Evolutionary conservation across 2,329 filamentous ascomycete genomes (phyloP), one percentile per base, ranked within the genome.

Genomic region (Xenoacremonium recifei): DNA sequence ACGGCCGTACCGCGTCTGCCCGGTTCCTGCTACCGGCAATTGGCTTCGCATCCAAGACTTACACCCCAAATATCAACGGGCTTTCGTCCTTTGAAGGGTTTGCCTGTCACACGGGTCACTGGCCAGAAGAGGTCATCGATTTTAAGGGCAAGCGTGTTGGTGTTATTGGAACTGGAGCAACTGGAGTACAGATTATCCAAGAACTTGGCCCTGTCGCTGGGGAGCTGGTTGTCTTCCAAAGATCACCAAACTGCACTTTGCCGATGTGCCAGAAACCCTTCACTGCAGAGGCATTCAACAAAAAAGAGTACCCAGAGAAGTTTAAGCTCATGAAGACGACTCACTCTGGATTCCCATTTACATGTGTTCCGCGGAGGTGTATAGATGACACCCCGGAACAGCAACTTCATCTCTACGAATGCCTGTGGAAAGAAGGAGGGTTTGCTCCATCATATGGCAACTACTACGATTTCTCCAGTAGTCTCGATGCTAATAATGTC

Each of bases 161-260:
- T 13, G 73, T 85, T 41, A 77, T 86, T 21, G 82, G 83, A 11
- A 85, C 80, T 0, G 82, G 82, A 2, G 77, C 81, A 0, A 79
- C 79, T 0, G 82, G 82, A 1, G 75, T 85, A 2, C 82, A 86
- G 51, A 75, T 84, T 32, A 72, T 75, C 1, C 82, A 87, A 49
- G 80, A 79, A 39, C 77, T 75, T 60, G 77, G 73, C 2, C 75
- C 75, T 3, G 57, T 69, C 10, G 79, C 73, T 1, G 71, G 67
- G 5, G 62, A 74, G 2, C 49, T 87, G 17, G 72, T 64, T 3
- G 77, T 87, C 25, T 85, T 85, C 59, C 81, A 86, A 53, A 73
- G 84, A 10, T 86, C 81, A 1, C 83, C 84, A 0, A 87, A 86
- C 44, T 65, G 84, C 6, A 79, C 79, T 0, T 53, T 86, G 1